Base-by-base conservation (phyloP, 176 grass and related monocot genomes). In the Rhynchospora breviuscula region DNA sequence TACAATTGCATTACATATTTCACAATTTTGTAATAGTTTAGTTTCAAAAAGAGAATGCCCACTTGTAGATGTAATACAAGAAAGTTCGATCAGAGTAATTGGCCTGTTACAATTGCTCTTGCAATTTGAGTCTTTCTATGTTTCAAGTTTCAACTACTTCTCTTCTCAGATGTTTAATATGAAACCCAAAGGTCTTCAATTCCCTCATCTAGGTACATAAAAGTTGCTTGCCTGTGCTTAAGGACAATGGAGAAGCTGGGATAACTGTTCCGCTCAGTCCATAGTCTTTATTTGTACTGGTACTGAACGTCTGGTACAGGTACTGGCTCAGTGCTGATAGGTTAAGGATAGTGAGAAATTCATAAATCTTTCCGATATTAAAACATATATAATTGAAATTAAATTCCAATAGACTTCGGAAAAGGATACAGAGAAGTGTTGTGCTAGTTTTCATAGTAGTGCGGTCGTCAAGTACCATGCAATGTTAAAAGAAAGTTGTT, bases 41-140 rank as follows among this genome's bases (percentile, higher is more conserved):
- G 79, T 60, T 81, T 54, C 33, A 68, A 10, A 82, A 64, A 63
- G 78, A 82, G 62, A 23, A 82, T 64, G 43, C 51, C 25, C 43
- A 82, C 46, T 82, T 82, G 31, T 51, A 51, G 80, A 82, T 82
- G 80, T 82, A 82, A 82, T 82, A 31, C 80, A 82, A 51, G 35
- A n/a, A 65, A 81, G 14, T 46, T 62, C 33, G 29, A 81, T 63
- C 46, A 81, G 21, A 81, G 18, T 66, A 68, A 54, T 67, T 68
- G 21, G 53, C 17, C 45, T 45, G 25, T 46, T 64, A 2, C 18
- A 12, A 48, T 64, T 64, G n/a, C 43, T 82, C 80, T 67, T 54
- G 62, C 62, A 82, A 52, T 81, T 82, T 29, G 13, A 82, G 40
- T 82, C 44, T 82, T 13, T 65, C 35, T 82, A 54, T 82, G 51